These are phyloP conservation scores for Fusarium falciforme DNA, from an alignment of 2,329 filamentous ascomycete species.

Conservation along the genomic window DNA sequence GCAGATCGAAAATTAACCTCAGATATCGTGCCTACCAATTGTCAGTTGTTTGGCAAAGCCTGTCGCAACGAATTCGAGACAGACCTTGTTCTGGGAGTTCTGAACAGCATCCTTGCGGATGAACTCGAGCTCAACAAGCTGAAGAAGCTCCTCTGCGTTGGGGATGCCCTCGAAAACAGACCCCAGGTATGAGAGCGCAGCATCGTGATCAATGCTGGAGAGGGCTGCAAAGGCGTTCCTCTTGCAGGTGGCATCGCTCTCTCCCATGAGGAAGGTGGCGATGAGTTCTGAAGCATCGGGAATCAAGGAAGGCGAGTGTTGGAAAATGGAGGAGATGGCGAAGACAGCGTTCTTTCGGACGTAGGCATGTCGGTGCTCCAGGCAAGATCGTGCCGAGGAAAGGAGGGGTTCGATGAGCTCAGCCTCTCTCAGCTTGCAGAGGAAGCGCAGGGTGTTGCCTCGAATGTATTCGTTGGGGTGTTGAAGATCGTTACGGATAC, in stretches of 20 bases:
- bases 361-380: conserved; percentile 96
- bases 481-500: conserved; percentile 96
- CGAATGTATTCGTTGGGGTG: conserved; percentile 98
- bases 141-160: conserved; percentile 92
- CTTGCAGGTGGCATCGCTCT: conserved; percentile 96
- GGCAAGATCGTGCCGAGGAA: conserved; percentile 89
- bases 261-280: conserved; percentile 86
- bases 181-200: conserved; percentile 88
- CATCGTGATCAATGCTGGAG: conserved; percentile 91
- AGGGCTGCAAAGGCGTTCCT: conserved; percentile 96
- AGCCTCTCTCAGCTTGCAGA: conserved; percentile 94
- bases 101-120: conserved; percentile 97
- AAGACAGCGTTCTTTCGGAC: conserved; percentile 98
- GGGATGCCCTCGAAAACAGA: conserved; percentile 92
- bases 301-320: conserved; percentile 90
- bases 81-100: conserved; percentile 92
- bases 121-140: conserved; percentile 95
- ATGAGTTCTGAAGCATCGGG: conserved; percentile 96
- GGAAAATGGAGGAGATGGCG: conserved; percentile 91
- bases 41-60: conserved; percentile 42
- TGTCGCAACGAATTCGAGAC: conserved; percentile 30
- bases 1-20: conserved; percentile 92
- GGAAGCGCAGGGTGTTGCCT: conserved; percentile 96
- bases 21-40: conserved; percentile 80
- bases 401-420: conserved; percentile 97